Percentiles rank a stretch among this genome's conserved stretches.
Evolutionary conservation across 257 asterid genomes (phyloP).

Genomic region (Datura wrightii): DNA sequence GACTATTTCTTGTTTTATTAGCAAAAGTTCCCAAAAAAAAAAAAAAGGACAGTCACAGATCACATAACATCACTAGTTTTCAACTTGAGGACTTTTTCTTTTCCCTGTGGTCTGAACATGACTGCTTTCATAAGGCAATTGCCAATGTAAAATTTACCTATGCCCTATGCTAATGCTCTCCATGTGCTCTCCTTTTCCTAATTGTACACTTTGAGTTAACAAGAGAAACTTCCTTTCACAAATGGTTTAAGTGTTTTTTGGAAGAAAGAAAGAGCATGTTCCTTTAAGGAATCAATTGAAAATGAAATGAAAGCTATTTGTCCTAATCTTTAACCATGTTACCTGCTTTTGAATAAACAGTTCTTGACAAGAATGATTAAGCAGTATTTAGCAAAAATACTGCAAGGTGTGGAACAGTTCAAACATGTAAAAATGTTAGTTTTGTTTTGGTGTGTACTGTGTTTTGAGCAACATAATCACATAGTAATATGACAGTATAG

Average conservation of each 20-base stretch:
- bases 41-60: conserved; percentile 27
- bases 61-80: conserved; percentile 12
- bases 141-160: neutral
- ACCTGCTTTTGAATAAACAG: neutral
- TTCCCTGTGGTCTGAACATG: conserved; percentile 14
- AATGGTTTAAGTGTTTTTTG: neutral
- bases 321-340: neutral
- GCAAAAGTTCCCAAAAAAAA: conserved; percentile 35
- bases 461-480: neutral
- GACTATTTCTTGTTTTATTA: conserved; percentile 44
- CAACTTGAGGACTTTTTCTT: neutral
- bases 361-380: neutral
- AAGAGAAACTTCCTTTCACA: conserved; percentile 7
- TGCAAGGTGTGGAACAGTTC: neutral
- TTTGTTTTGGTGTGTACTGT: neutral
- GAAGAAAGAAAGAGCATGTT: conserved; percentile 15
- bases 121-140: neutral
- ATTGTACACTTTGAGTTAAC: conserved; percentile 9
- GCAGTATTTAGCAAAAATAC: neutral
- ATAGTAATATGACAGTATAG: neutral
- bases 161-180: neutral
- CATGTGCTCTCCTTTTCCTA: neutral
- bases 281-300: conserved; percentile 26
- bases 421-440: neutral
- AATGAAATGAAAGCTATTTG: neutral